A percentile compares a stretch with the other conserved stretches of the same genome.
These are phyloP conservation scores for Sphenostylis stenocarpa DNA, from an alignment of 306 rosid genomes.

Conservation along the genomic window DNA sequence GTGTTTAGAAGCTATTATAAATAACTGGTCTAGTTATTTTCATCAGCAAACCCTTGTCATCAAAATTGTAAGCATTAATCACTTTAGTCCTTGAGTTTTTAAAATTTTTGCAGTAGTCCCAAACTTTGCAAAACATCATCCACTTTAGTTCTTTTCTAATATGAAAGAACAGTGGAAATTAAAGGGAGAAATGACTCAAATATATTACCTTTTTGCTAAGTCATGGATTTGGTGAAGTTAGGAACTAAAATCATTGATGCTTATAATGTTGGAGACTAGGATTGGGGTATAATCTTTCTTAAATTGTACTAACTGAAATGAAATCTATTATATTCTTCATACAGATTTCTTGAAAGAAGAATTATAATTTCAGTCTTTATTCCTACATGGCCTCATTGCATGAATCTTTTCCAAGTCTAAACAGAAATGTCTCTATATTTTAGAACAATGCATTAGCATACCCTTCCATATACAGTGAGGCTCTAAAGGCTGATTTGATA, in stretches of 20 bases:
- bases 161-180: neutral
- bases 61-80: neutral
- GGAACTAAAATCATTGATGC: neutral
- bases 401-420: neutral
- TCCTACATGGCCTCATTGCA: neutral
- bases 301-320: neutral
- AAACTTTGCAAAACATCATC: neutral
- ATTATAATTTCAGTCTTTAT: neutral
- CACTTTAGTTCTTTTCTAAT: neutral
- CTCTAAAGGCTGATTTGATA: neutral
- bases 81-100: neutral
- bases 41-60: neutral
- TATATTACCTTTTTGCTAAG: neutral
- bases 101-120: neutral
- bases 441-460: neutral
- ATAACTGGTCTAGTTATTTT: neutral
- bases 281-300: neutral
- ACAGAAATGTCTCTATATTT: neutral
- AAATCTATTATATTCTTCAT: neutral
- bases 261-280: neutral
- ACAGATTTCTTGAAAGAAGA: conserved; percentile 9
- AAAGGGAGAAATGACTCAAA: neutral
- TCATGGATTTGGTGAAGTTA: neutral
- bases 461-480: neutral
- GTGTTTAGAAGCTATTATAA: neutral